Conservation (phyloP, 2,329 filamentous ascomycete genomes). For the Fusarium circinatum region DNA sequence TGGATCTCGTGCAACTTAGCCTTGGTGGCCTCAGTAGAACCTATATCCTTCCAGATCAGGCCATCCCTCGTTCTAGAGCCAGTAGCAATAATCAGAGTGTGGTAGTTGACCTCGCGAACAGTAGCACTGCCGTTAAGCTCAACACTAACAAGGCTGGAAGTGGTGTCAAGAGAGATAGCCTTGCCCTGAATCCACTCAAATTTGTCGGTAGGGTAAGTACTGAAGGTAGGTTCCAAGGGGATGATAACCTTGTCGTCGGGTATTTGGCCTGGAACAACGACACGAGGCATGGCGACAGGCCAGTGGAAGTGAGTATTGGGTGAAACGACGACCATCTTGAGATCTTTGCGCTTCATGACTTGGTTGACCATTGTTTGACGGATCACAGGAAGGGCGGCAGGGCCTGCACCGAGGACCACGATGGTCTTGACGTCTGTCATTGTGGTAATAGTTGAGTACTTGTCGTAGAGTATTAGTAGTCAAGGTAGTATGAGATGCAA, state of each 20-base stretch:
- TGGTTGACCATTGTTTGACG: conserved; percentile 61
- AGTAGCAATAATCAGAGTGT: conserved; percentile 65
- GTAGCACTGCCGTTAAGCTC: conserved; percentile 47
- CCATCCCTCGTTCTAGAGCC: conserved; percentile 56
- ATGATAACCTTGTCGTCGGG: conserved; percentile 53
- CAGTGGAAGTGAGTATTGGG: conserved; percentile 63
- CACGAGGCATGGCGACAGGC: conserved; percentile 59
- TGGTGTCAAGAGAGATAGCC: conserved; percentile 57
- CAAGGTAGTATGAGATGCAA: not conserved
- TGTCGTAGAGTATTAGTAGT: not conserved
- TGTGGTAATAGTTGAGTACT: not conserved
- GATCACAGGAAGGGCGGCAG: conserved; percentile 58
- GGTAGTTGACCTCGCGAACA: conserved; percentile 56
- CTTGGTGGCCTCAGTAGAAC: conserved; percentile 55
- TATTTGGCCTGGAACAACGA: conserved; percentile 58
- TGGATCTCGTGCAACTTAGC: conserved; percentile 51
- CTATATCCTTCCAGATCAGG: conserved; percentile 62
- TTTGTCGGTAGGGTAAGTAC: conserved; percentile 56
- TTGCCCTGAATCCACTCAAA: conserved; percentile 65
- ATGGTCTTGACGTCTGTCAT: conserved; percentile 51
- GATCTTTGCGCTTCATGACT: conserved; percentile 51
- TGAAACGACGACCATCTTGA: conserved; percentile 58
- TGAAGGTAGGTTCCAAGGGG: conserved; percentile 56
- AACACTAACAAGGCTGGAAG: conserved; percentile 55
- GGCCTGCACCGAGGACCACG: conserved; percentile 62